Evolutionary conservation across 106 monocot species (phyloP), one percentile per base, ranked within the genome.

Genomic region (Chionographis japonica): DNA sequence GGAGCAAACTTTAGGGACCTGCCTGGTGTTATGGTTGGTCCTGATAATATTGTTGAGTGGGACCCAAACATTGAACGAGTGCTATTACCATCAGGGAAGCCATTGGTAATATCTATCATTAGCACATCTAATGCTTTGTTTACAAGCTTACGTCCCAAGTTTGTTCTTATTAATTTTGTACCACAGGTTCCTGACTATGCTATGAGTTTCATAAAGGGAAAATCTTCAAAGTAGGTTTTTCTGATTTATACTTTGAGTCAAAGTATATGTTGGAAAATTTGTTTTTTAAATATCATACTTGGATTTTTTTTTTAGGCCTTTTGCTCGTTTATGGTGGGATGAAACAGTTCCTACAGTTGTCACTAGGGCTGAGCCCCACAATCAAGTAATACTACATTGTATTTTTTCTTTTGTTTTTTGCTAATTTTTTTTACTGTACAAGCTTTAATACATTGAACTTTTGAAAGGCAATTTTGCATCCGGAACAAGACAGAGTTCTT

Each of bases 321-420:
- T 92, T 85, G 91, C 74, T 4, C 71, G 91, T 9, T 56, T 92
- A 2, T 88, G 88, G 91, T 92, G 91, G 91, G 91, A 92, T 68
- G 88, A 92, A 60, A 92, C 84, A 35, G 88, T 92, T 14, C 77
- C 91, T 2, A 92, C 91, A 0, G 91, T 92, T 56, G 91, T 92
- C 0, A 92, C 91, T 0, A 58, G 91, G 12, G 88, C 91, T 13
- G 88, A 86, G 36, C 84, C 84, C 6, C 84, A 85, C 54, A 85
- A 85, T 42, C 84, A 80, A 61, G 84, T 74, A 54, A 8, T 12
- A 12, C 14, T 60, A 38, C 3, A 35, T 35, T n/a, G 12, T 46
- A 2, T 15, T 6, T 63, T 6, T 62, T 2, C 40, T 53, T 2
- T 62, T 6, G 10, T 18, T 12, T 51, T 2, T 1, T n/a, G 12